Percentiles rank a stretch among this genome's conserved stretches.
phyloP scores from a whole-genome alignment of 805 yeast genomes.

The Saccharomycopsis fermentans region DNA sequence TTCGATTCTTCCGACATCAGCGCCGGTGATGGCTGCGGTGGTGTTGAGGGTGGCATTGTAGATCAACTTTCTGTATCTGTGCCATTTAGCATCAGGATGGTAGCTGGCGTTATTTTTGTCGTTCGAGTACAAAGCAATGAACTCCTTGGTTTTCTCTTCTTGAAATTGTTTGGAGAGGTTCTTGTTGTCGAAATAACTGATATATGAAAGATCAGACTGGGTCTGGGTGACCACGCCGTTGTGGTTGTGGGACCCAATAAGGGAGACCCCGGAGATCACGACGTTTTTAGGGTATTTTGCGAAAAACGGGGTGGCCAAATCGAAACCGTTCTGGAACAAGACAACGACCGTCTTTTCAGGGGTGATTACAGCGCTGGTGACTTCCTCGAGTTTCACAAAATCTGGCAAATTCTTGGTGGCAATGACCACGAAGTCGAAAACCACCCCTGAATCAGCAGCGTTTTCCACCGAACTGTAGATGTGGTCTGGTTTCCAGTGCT shows the following conservation, averaged over 20 bases:
- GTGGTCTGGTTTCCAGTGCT: conserved; percentile 45
- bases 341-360: conserved; percentile 37
- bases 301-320: conserved; percentile 46
- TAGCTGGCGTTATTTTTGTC: conserved; percentile 32
- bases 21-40: conserved; percentile 44
- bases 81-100: conserved; percentile 36
- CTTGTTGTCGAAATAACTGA: conserved; percentile 42
- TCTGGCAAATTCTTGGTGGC: conserved; percentile 66
- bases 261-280: conserved; percentile 52
- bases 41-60: conserved; percentile 65
- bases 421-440: conserved; percentile 51
- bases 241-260: conserved; percentile 49
- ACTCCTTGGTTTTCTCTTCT: conserved; percentile 30
- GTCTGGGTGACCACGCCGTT: conserved; percentile 41
- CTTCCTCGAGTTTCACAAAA: conserved; percentile 41
- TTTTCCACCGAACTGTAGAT: conserved; percentile 35
- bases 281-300: conserved; percentile 38
- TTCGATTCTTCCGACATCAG: conserved; percentile 48
- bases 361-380: conserved; percentile 41
- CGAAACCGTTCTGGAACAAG: conserved; percentile 60
- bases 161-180: conserved; percentile 26
- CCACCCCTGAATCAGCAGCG: conserved; percentile 27
- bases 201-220: conserved; percentile 38
- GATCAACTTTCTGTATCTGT: conserved; percentile 58
- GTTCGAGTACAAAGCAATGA: conserved; percentile 37